Conservation (phyloP, 2,329 filamentous ascomycete species). For the Fusarium scirpi region DNA sequence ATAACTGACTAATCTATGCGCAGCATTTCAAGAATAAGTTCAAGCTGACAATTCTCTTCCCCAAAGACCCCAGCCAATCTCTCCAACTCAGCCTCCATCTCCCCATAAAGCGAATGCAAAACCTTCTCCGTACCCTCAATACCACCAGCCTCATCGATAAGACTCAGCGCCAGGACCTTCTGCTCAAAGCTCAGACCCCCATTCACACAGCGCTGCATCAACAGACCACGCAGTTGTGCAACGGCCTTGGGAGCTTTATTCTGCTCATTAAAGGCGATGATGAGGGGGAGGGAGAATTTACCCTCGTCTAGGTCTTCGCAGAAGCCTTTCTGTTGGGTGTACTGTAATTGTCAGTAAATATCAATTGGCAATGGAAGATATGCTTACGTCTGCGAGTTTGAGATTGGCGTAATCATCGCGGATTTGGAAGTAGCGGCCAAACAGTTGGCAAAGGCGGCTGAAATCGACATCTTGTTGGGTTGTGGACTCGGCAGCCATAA, state of each 20-base stretch:
- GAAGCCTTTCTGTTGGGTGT: slow-evolving; percentile 8
- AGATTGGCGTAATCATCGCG: slow-evolving; percentile 21
- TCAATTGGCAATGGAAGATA: too few species aligned
- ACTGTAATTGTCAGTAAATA: not conserved
- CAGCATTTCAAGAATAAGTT: not conserved
- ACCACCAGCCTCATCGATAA: not conserved
- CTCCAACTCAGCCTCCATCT: not conserved
- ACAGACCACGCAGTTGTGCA: not conserved
- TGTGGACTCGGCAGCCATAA: not conserved
- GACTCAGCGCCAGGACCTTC: not conserved
- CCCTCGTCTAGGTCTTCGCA: slow-evolving; percentile 16
- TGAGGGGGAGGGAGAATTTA: not conserved
- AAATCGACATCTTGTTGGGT: not conserved
- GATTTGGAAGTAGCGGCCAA: slow-evolving; percentile 11
- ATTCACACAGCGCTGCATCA: not conserved
- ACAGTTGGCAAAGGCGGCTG: not conserved
- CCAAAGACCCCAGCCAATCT: not conserved
- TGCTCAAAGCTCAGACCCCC: not conserved
- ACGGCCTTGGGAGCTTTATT: not conserved
- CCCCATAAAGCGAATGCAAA: not conserved
- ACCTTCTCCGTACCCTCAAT: not conserved
- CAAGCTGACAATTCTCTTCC: not conserved
- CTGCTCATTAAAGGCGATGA: not conserved
- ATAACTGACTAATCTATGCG: not conserved
- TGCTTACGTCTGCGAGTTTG: not conserved